A percentile compares a stretch with the other conserved stretches of the same genome.
Evolutionary conservation across 2,329 filamentous ascomycete genomes (phyloP).

Genomic region (Aspergillus eucalypticola): DNA sequence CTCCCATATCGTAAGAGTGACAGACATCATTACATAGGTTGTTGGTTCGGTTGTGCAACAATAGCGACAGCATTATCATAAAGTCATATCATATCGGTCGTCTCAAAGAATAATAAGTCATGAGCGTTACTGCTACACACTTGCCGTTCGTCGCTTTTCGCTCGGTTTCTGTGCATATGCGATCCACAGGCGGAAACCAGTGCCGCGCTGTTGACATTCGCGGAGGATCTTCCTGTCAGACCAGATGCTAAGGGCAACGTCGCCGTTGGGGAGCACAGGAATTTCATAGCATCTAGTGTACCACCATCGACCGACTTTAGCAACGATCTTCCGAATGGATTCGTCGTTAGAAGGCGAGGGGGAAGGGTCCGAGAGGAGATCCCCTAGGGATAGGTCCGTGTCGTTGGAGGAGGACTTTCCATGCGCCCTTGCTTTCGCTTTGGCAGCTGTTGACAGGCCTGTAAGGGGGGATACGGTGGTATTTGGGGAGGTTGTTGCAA

Average conservation of each 20-base stretch:
- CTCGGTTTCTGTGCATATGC: conserved; percentile 83
- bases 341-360: conserved; percentile 72
- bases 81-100: not conserved
- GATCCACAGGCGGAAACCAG: conserved; percentile 86
- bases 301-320: conserved; percentile 93
- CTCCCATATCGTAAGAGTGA: not conserved
- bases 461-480: conserved; percentile 26
- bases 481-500: conserved; percentile 26
- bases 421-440: conserved; percentile 19
- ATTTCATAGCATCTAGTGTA: conserved; percentile 90
- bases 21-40: not conserved
- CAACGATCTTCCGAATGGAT: conserved; percentile 87
- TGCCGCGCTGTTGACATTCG: conserved; percentile 84
- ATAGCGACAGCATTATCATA: not conserved
- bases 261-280: conserved; percentile 53
- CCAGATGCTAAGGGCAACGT: conserved; percentile 70
- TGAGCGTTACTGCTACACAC: conserved; percentile 31
- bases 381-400: conserved; percentile 56
- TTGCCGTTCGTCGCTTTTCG: conserved; percentile 47
- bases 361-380: conserved; percentile 72
- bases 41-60: not conserved
- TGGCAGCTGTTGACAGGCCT: conserved; percentile 23
- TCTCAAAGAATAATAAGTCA: not conserved
- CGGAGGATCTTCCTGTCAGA: conserved; percentile 70
- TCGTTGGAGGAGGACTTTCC: conserved; percentile 40